Evolutionary conservation across 192 early-diverging fungal genomes (phyloP).

Genomic region (Entomortierella parvispora): DNA sequence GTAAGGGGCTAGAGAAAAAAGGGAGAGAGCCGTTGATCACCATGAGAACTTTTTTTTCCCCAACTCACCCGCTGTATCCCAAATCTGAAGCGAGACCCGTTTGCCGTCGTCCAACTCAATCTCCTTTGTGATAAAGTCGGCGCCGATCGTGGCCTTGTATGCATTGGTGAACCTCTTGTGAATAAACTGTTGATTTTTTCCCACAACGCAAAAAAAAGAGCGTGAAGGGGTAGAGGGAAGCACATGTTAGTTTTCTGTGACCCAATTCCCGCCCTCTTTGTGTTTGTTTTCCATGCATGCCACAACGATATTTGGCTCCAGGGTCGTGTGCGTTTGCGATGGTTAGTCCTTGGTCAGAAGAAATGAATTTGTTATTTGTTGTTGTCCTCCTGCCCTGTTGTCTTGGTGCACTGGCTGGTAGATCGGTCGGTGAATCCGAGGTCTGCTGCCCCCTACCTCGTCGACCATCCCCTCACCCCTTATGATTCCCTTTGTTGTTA

Average conservation of each 20-base stretch:
- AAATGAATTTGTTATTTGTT: no score
- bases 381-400: no score
- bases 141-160: constrained; percentile 99
- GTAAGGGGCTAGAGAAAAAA: no score
- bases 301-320: no score
- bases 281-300: no score
- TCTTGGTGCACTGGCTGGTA: no score
- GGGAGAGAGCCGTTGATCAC: no score
- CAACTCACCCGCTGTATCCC: constrained; percentile 84
- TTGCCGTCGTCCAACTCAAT: constrained; percentile 84
- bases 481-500: neutral
- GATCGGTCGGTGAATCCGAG: no score
- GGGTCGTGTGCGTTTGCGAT: no score
- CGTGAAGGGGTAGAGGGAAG: neutral
- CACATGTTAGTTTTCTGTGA: neutral
- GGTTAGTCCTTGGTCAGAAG: no score
- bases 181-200: constrained; percentile 88
- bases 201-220: neutral
- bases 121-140: constrained; percentile 98
- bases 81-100: constrained; percentile 79
- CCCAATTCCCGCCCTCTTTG: no score
- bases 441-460: no score
- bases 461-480: neutral
- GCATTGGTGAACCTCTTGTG: constrained; percentile 92
- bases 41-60: neutral